Percentiles rank a stretch among this genome's conserved stretches.
phyloP scores from a whole-genome alignment of 139 green algal genomes.

The Micractinium sp. region DNA sequence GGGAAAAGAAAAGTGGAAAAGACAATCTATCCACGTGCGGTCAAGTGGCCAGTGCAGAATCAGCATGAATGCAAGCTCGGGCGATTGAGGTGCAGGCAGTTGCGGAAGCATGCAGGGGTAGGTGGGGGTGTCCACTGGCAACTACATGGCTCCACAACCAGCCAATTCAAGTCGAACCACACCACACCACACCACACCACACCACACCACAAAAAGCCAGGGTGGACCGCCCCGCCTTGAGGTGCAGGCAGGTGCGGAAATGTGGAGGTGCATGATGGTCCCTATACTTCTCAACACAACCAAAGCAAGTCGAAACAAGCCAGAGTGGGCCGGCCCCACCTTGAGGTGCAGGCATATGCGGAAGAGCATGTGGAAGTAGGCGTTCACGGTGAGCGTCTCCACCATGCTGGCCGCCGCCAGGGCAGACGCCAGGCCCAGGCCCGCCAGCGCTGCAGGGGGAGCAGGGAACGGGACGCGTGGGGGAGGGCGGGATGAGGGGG shows the following conservation, averaged over 20 bases:
- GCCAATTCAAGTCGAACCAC: too few relatives aligned
- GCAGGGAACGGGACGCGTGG: neutral
- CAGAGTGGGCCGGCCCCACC: conserved; percentile 16
- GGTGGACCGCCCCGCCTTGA: neutral
- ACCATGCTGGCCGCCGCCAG: conserved; percentile 58
- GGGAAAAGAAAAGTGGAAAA: too few relatives aligned
- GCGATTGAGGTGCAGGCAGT: too few relatives aligned
- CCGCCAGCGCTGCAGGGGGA: conserved; percentile 22
- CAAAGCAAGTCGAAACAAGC: neutral
- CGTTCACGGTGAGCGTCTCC: conserved; percentile 81
- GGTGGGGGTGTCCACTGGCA: too few relatives aligned
- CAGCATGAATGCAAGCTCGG: too few relatives aligned
- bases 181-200: too few relatives aligned
- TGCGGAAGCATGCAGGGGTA: conserved; percentile 75
- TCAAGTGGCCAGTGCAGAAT: too few relatives aligned
- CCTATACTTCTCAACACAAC: too few relatives aligned
- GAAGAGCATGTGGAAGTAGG: conserved; percentile 89
- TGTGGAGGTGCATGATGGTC: neutral
- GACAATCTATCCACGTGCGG: too few relatives aligned
- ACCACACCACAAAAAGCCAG: too few relatives aligned
- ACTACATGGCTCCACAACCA: too few relatives aligned
- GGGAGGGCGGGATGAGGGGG: too few relatives aligned
- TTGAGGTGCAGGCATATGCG: conserved; percentile 79
- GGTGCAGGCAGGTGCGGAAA: neutral
- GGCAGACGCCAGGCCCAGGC: conserved; percentile 47